Evolutionary conservation across 2,329 filamentous ascomycete species (phyloP), one percentile per base, ranked within the genome.

Genomic region (Sarocladium strictum): DNA sequence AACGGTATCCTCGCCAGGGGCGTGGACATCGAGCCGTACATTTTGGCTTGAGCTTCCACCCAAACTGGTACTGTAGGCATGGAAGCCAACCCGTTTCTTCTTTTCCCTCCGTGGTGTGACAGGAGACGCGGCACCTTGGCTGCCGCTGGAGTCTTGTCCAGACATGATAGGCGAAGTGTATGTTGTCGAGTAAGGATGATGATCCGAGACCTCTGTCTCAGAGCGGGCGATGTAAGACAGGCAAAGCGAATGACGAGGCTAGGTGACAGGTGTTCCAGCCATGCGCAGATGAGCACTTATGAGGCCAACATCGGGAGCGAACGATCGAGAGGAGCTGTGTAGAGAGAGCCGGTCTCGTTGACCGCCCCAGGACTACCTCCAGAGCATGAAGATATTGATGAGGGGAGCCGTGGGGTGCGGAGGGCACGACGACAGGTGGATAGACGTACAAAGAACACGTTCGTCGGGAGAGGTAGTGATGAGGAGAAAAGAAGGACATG

Each of bases 41-140:
- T 49, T 37, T 17, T 47, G 29, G 21, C 40, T 33, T 19, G 24
- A 32, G 17, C 53, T 27, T 37, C 33, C 40, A 15, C 53, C 53
- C 15, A 41, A 24, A 40, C 59, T 63, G 41, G 64, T 61, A 52
- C 64, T 66, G 58, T 62, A 67, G 47, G 66, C 62, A 54, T 68
- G 67, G 56, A 68, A 74, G 51, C 65, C 71, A 14, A 74, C 71
- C 41, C 66, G 65, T 64, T 74, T 74, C 66, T 74, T 74, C 52
- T 69, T 67, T 58, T 62, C 72, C 51, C 63, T 66, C 53, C 59
- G 56, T 23, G 69, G 66, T 32, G 66, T 67, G 54, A 62, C 60
- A 55, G 63, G 60, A 59, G 64, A 63, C 47, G 62, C 67, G 17
- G 62, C 59, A 23, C 59, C 60, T 52, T 58, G 61, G 56, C 60